Evolutionary conservation across 345 rosid genomes (phyloP), one percentile per base, ranked within the genome.

Genomic region (Rhodamnia argentea): DNA sequence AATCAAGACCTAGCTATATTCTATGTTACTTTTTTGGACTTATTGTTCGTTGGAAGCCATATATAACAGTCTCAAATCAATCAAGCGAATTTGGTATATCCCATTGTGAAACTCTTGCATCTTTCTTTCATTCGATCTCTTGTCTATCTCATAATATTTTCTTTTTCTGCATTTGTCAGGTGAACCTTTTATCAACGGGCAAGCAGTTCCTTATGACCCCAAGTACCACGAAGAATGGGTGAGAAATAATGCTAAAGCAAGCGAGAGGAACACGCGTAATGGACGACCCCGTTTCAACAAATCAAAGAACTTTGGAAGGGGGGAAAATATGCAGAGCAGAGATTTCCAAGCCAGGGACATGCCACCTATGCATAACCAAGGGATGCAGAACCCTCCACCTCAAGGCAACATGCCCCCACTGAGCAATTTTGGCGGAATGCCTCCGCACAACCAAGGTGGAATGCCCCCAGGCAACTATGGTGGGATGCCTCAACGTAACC

Each of bases 161-260:
- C 83, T 81, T 83, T 60, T 13, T 51, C 29, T 24, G 11, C 76
- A 29, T 86, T 84, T 83, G 87, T 22, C 91, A 95, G 98, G 99
- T 55, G 99, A 96, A 84, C 99, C 99, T 82, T 96, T 96, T 89
- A 94, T 97, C 76, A 91, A 97, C 82, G 99, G 99, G 75, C 88
- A 93, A 90, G 99, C 99, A 82, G 99, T 96, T 85, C 99, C 99
- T 0, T 96, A 97, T 89, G 99, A 97, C 85, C 96, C 96, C 5
- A 97, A 96, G 92, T 96, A 96, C 86, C 98, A 96, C 16, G 99
- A 97, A 90, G 99, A 97, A 88, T 97, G 99, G 99, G 91, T 95
- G 59, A 96, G 96, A 91, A 97, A 97, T 93, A 94, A 96, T 86
- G 93, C 94, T 5, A 90, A 95, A 59, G 99, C 99, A 24, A 96